Conservation (phyloP, 2,329 filamentous ascomycete species). For the Rhynchosporium agropyri region DNA sequence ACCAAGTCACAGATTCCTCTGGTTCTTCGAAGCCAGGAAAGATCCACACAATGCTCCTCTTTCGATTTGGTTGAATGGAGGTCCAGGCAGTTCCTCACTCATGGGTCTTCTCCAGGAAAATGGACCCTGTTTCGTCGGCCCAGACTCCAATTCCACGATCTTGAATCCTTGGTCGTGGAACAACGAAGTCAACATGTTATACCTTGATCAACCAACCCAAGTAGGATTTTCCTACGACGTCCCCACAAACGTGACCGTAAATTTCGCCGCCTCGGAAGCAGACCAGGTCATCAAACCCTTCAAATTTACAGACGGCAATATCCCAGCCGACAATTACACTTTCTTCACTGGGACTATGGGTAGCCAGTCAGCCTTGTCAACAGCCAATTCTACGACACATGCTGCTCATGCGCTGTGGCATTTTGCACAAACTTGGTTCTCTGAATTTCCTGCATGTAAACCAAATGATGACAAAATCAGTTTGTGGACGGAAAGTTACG, state of each 20-base stretch:
- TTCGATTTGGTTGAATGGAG: slow-evolving; percentile 66
- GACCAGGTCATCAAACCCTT: slow-evolving; percentile 35
- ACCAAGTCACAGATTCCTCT: slow-evolving; percentile 41
- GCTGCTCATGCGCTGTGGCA: slow-evolving; percentile 47
- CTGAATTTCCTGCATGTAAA: slow-evolving; percentile 57
- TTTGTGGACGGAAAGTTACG: slow-evolving; percentile 68
- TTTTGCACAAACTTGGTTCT: slow-evolving; percentile 58
- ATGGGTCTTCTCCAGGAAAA: slow-evolving; percentile 57
- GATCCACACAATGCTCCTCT: slow-evolving; percentile 51
- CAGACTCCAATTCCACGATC: slow-evolving; percentile 49
- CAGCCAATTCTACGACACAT: slow-evolving; percentile 45
- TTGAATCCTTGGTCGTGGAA: slow-evolving; percentile 65
- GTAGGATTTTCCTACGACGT: slow-evolving; percentile 58
- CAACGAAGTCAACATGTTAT: slow-evolving; percentile 55
- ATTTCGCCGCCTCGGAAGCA: slow-evolving; percentile 41
- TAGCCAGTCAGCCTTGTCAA: slow-evolving; percentile 39
- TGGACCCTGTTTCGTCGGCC: slow-evolving; percentile 48
- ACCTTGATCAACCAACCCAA: slow-evolving; percentile 63
- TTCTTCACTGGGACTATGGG: slow-evolving; percentile 56
- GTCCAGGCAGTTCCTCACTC: slow-evolving; percentile 62
- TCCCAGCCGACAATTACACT: slow-evolving; percentile 53
- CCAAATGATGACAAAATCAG: slow-evolving; percentile 55
- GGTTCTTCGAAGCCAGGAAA: slow-evolving; percentile 48
- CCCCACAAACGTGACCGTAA: slow-evolving; percentile 20
- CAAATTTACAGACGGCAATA: slow-evolving; percentile 39